Percentiles rank a stretch among this genome's conserved stretches.
Conservation (phyloP, 1,139 yeast species). For the Kluyveromyces sp. region DNA sequence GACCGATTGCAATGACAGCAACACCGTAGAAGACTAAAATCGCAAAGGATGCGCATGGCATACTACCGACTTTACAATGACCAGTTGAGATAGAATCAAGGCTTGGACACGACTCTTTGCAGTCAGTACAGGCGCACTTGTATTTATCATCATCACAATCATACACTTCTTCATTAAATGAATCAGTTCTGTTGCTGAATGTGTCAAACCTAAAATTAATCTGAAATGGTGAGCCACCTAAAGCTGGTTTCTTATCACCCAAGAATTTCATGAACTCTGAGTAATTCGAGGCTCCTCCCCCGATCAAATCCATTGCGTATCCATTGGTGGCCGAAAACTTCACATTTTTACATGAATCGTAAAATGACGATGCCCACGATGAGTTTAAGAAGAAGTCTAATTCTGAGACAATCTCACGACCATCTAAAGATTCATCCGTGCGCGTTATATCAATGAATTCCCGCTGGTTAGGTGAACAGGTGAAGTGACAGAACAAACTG, state of each 20-base stretch:
- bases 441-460: slow-evolving; percentile 61
- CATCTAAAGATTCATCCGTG: slow-evolving; percentile 48
- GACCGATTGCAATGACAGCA: slow-evolving; percentile 37
- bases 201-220: slow-evolving; percentile 60
- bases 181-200: slow-evolving; percentile 26
- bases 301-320: slow-evolving; percentile 91
- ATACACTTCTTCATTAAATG: slow-evolving; percentile 26
- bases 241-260: slow-evolving; percentile 87
- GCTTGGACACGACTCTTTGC: slow-evolving; percentile 70
- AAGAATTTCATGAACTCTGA: slow-evolving; percentile 71
- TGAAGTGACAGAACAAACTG: slow-evolving; percentile 79
- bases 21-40: slow-evolving; percentile 48
- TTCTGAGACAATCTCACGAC: slow-evolving; percentile 61
- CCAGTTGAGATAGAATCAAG: slow-evolving; percentile 41
- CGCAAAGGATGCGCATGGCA: slow-evolving; percentile 70
- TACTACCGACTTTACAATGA: slow-evolving; percentile 48
- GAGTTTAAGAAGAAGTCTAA: slow-evolving; percentile 58
- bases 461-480: slow-evolving; percentile 84
- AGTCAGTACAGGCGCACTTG: slow-evolving; percentile 87
- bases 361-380: slow-evolving; percentile 55
- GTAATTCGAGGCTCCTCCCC: slow-evolving; percentile 86
- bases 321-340: slow-evolving; percentile 95
- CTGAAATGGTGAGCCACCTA: slow-evolving; percentile 96
- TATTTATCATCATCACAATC: slow-evolving; percentile 54
- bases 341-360: slow-evolving; percentile 79